Conservation (phyloP, 106 monocot species). For the Dioscorea dumetorum region DNA sequence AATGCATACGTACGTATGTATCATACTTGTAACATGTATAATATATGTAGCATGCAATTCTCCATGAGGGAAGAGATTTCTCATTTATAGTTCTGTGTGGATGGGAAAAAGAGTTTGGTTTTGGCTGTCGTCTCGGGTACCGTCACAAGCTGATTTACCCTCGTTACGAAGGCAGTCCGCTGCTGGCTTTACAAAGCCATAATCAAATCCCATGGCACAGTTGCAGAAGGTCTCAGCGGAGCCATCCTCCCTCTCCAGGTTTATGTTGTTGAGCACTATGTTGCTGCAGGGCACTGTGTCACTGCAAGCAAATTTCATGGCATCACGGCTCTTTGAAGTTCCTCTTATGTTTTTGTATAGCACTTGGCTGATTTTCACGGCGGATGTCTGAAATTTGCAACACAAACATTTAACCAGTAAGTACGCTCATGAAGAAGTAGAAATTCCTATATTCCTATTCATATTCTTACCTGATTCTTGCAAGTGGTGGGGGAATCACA, state of each 20-base stretch:
- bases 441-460: too few species aligned
- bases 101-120: background rate
- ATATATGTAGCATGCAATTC: too few species aligned
- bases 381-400: conserved; percentile 46
- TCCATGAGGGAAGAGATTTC: conserved; percentile 18
- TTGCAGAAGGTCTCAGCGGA: conserved; percentile 73
- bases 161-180: conserved; percentile 60
- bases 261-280: conserved; percentile 80
- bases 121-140: conserved; percentile 1
- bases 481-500: conserved; percentile 63
- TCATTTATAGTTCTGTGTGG: conserved; percentile 62
- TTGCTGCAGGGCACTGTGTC: conserved; percentile 77
- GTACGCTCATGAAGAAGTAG: too few species aligned
- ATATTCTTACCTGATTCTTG: conserved; percentile 50
- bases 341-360: conserved; percentile 74
- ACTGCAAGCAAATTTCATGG: conserved; percentile 86
- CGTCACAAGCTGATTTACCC: conserved; percentile 32
- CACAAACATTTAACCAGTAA: too few species aligned
- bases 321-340: conserved; percentile 54
- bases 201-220: conserved; percentile 80
- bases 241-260: conserved; percentile 57
- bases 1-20: too few species aligned
- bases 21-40: too few species aligned
- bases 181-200: conserved; percentile 61
- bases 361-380: conserved; percentile 81